Conservation (phyloP, 441 rosid genomes). For the Sinapis alba region DNA sequence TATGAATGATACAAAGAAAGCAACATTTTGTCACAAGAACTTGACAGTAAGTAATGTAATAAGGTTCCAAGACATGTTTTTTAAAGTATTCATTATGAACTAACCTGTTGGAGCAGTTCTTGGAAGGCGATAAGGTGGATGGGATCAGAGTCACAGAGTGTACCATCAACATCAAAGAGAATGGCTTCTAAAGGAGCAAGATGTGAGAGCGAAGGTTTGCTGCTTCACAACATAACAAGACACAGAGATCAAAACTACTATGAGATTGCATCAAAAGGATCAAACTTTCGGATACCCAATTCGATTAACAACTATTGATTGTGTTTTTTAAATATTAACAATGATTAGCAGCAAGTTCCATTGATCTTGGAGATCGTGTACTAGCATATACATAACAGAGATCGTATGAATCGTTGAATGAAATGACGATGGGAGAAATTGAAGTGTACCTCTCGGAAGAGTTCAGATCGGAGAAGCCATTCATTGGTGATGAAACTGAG, state of each 20-base stretch:
- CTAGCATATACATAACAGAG: slow-evolving; percentile 1
- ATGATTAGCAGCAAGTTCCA: slow-evolving; percentile 7
- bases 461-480: slow-evolving; percentile 24
- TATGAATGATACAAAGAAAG: slow-evolving; percentile 33
- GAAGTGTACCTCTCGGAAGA: slow-evolving; percentile 28
- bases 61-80: too few relatives aligned
- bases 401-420: background rate
- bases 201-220: slow-evolving; percentile 55
- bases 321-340: too few relatives aligned
- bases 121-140: slow-evolving; percentile 67
- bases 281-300: slow-evolving; percentile 1
- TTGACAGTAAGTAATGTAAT: background rate
- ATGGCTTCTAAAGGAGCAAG: slow-evolving; percentile 83
- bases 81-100: too few relatives aligned
- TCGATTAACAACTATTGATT: background rate
- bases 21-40: background rate
- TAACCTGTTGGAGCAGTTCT: slow-evolving; percentile 78
- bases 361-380: slow-evolving; percentile 28
- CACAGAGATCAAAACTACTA: background rate
- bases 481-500: slow-evolving; percentile 26
- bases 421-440: background rate
- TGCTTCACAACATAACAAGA: slow-evolving; percentile 40
- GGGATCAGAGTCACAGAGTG: slow-evolving; percentile 92
- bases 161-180: slow-evolving; percentile 93
- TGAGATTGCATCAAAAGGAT: slow-evolving; percentile 20